Conservation (phyloP, 306 rosid species). For the Vicia villosa region DNA sequence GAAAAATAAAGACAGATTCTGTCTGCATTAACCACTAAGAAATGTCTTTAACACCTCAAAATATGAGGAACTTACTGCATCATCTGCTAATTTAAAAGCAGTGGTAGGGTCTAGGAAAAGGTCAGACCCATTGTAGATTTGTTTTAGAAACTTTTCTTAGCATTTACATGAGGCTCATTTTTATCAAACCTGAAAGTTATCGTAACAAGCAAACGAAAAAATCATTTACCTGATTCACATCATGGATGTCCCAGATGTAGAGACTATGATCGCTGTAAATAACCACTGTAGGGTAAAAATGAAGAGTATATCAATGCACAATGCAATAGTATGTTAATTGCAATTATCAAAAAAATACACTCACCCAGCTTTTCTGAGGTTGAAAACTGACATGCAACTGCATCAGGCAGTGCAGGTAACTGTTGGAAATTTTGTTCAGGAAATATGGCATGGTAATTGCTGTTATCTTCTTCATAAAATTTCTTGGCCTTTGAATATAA, state of each 20-base stretch:
- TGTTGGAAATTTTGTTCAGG: slow-evolving; percentile 46
- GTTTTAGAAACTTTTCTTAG: not conserved
- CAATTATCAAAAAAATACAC: slow-evolving; percentile 32
- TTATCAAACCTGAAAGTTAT: slow-evolving; percentile 13
- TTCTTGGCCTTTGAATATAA: slow-evolving; percentile 56
- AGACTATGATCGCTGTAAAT: slow-evolving; percentile 68
- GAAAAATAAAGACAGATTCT: slow-evolving; percentile 33
- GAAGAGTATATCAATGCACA: slow-evolving; percentile 25
- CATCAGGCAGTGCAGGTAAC: slow-evolving; percentile 62
- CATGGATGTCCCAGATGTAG: slow-evolving; percentile 71
- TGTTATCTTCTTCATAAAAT: slow-evolving; percentile 37
- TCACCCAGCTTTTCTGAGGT: slow-evolving; percentile 73
- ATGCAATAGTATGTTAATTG: slow-evolving; percentile 4
- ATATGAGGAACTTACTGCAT: not conserved
- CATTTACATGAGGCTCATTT: not conserved
- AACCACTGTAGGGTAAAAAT: slow-evolving; percentile 58
- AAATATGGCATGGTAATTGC: slow-evolving; percentile 33
- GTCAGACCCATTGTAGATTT: not conserved
- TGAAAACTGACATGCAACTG: slow-evolving; percentile 73
- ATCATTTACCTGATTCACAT: slow-evolving; percentile 63
- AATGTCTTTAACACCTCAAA: slow-evolving; percentile 14
- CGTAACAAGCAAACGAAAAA: slow-evolving; percentile 22
- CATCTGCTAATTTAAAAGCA: slow-evolving; percentile 26
- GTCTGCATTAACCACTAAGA: slow-evolving; percentile 28
- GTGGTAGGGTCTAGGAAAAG: not conserved